Base-by-base conservation (phyloP, 1,284 basidiomycete genomes). In the Thelephora terrestris region DNA sequence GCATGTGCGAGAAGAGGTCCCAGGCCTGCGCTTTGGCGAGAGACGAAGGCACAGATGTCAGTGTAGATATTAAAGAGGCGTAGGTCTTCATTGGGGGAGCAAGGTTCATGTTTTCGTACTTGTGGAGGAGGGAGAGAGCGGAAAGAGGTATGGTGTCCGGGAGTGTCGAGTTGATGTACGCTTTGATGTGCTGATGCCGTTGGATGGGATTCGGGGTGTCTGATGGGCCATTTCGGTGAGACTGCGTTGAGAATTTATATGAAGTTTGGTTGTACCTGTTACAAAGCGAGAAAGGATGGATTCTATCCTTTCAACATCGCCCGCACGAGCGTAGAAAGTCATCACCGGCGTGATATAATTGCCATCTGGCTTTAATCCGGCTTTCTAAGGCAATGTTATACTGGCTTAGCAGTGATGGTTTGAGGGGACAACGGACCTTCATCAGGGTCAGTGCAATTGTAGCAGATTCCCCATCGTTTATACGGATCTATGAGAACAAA, bases 1-100 rank as follows among this genome's bases (percentile, higher is more conserved):
- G 89, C 90, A 97, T 96, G 63, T 98, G 93, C 2, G 88, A 72
- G 63, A 92, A 98, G 21, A 98, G 74, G 58, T 97, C 91, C 91
- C 91, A 96, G 0, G 89, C 92, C 51, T 89, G 81, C 0, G 85
- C 82, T 37, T 75, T 74, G 2, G 74, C 75, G 16, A 75, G 48
- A 21, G 76, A 65, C 25, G 71, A 64, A 46, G 66, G 59, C 4
- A 69, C 66, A n/a, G 70, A 70, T 53, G 85, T 75, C 25, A 90
- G 78, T 20, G 74, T 61, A 1, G 69, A 68, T 48, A 90, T 85
- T 37, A 79, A 62, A 25, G 75, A 71, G 4, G 78, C 77, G 58
- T 89, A 89, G 2, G 81, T 76, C 49, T 69, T 66, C 56, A 85
- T 75, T 0, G 85, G 80, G 0, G 81, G 76, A 2, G 76, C 71